Conservation (phyloP, 2,329 filamentous ascomycete species). For the Aspergillus eucalypticola region DNA sequence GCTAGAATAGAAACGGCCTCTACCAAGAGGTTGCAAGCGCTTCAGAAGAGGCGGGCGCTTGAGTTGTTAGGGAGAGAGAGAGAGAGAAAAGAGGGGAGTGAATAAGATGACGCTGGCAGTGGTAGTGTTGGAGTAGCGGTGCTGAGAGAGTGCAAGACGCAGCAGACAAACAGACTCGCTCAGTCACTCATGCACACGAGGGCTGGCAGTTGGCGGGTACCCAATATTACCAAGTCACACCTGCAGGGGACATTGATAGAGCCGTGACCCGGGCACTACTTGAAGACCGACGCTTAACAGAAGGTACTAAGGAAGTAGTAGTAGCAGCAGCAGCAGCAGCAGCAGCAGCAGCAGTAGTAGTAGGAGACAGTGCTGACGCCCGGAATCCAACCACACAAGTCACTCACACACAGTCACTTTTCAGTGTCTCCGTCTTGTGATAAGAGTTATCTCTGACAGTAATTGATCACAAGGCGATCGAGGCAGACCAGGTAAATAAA, state of each 20-base stretch:
- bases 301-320: neutral
- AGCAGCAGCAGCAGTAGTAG: slow-evolving; percentile 4
- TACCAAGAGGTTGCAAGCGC: neutral
- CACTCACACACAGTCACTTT: neutral
- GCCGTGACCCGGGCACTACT: neutral
- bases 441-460: neutral
- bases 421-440: no score
- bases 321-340: slow-evolving; percentile 3
- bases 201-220: slow-evolving; percentile 21
- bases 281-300: neutral
- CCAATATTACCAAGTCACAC: slow-evolving; percentile 21
- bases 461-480: neutral
- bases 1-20: neutral
- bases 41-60: neutral
- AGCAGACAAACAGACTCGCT: slow-evolving; percentile 9
- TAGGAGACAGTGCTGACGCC: neutral
- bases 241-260: slow-evolving; percentile 15
- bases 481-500: neutral
- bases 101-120: neutral
- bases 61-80: neutral
- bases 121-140: neutral
- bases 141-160: neutral
- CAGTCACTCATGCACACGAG: slow-evolving; percentile 9
- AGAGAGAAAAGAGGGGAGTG: neutral
- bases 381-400: neutral